Evolutionary conservation across 2,329 filamentous ascomycete species (phyloP).

Genomic region (Chaetothyriales sp.): DNA sequence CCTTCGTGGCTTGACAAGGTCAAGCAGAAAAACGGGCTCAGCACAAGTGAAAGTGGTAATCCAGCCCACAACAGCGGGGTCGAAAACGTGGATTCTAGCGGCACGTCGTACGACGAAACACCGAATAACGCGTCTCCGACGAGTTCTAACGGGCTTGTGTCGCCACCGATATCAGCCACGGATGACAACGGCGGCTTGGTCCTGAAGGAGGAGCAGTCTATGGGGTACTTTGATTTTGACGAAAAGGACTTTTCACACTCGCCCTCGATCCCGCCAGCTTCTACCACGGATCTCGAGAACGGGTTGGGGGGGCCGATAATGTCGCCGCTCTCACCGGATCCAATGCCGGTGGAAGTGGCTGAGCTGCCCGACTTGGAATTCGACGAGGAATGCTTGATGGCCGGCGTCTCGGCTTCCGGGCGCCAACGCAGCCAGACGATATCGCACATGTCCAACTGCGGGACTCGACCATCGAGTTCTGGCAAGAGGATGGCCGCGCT

Average conservation of each 20-base stretch:
- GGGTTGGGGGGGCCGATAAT: slow-evolving; percentile 3
- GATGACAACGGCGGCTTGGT: slow-evolving; percentile 42
- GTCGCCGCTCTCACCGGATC: slow-evolving; percentile 8
- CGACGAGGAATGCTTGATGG: slow-evolving; percentile 18
- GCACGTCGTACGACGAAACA: slow-evolving; percentile 46
- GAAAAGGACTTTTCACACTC: slow-evolving; percentile 51
- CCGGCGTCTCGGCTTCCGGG: slow-evolving; percentile 44
- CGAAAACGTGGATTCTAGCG: slow-evolving; percentile 30
- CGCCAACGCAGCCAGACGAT: slow-evolving; percentile 81
- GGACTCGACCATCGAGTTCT: slow-evolving; percentile 35
- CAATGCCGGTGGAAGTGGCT: slow-evolving; percentile 6
- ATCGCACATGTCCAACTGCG: slow-evolving; percentile 41
- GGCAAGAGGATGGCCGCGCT: slow-evolving; percentile 13
- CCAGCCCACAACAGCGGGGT: slow-evolving; percentile 39
- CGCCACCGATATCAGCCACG: slow-evolving; percentile 56
- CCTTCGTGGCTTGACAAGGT: slow-evolving; percentile 85
- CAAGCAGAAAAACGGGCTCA: slow-evolving; percentile 68
- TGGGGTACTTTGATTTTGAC: slow-evolving; percentile 47
- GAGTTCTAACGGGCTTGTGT: slow-evolving; percentile 53
- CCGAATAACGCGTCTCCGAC: slow-evolving; percentile 57
- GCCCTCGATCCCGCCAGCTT: slow-evolving; percentile 34
- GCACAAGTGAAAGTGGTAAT: slow-evolving; percentile 22
- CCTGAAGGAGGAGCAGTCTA: slow-evolving; percentile 45
- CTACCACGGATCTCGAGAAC: slow-evolving; percentile 50
- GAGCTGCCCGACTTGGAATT: neutral